Conservation (phyloP, 148 eudicot species). For the Persicaria maculosa region DNA sequence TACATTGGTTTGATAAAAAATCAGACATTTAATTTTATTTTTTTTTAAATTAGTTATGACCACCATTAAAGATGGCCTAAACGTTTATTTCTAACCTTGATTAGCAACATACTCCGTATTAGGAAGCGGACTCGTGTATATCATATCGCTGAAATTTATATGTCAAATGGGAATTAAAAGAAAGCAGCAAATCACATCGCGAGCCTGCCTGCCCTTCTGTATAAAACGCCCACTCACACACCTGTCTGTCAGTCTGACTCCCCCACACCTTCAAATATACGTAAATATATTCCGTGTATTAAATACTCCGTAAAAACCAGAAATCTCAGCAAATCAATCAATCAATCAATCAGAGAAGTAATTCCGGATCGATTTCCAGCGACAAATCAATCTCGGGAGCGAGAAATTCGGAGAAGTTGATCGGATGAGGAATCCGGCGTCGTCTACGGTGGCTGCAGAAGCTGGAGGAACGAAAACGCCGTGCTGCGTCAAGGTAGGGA, state of each 20-base stretch:
- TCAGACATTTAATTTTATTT: no score
- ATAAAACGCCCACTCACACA: slow-evolving; percentile 3
- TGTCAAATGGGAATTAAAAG: not conserved
- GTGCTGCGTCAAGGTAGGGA: slow-evolving; percentile 34
- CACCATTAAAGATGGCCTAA: no score
- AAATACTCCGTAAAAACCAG: not conserved
- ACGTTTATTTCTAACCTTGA: no score
- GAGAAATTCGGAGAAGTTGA: slow-evolving; percentile 2
- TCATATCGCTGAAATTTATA: no score
- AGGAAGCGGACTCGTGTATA: no score
- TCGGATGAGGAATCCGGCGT: slow-evolving; percentile 17
- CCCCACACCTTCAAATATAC: not conserved
- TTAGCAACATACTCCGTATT: no score
- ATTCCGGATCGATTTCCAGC: not conserved
- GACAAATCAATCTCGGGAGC: not conserved
- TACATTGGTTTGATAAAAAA: no score
- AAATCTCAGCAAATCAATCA: not conserved
- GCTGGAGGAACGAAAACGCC: slow-evolving; percentile 14
- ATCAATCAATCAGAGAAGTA: not conserved
- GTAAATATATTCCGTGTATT: not conserved
- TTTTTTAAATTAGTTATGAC: no score
- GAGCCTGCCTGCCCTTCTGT: not conserved
- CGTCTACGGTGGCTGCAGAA: slow-evolving; percentile 5
- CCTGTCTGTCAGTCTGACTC: slow-evolving; percentile 2
- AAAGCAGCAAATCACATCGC: not conserved